Base-by-base conservation (phyloP, 257 asterid species). In the Verbena officinalis region DNA sequence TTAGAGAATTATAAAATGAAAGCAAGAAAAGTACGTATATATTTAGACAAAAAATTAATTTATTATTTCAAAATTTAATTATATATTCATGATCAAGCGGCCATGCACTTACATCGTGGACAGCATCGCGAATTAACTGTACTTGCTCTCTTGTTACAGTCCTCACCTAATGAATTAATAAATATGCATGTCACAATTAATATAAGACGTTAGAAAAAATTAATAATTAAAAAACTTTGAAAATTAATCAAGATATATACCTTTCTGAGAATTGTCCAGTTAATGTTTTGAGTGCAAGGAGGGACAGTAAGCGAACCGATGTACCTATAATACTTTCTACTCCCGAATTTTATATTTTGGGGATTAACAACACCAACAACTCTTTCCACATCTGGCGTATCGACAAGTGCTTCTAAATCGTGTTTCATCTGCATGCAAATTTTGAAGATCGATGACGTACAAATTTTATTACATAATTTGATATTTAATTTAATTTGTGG, bases 241-340 rank as follows among this genome's bases (percentile, higher is more conserved):
- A 53, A 19, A 40, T 27, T 9, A 17, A 34, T 56, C 13, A 11
- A 12, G 1, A 15, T n/a, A n/a, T n/a, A 39, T 72, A 84, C 94
- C 86, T 74, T 81, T 73, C 31, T 74, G 0, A 76, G 42, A 23
- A 89, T 72, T n/a, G 94, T 84, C 97, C 94, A 90, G 1, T 55
- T 40, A 24, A 85, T 73, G 60, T 73, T 67, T 68, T 85, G 77
- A 15, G 91, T 78, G 71, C 97, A 90, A 17, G 97, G 96, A 68
- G 97, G 96, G 44, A 57, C 30, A 0, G 96, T 86, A 55, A 89
- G 90, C 0, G 96, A 89, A 8, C 96, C 96, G 16, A 79, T 68
- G 63, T 86, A 86, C 45, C 96, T 79, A 42, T 77, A 89, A 67
- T 89, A 86, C 42, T 81, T 73, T 45, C 85, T 67, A 55, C 88